Evolutionary conservation across 2,329 filamentous ascomycete species (phyloP), one percentile per base, ranked within the genome.

Genomic region (Leptographium galeiforme): DNA sequence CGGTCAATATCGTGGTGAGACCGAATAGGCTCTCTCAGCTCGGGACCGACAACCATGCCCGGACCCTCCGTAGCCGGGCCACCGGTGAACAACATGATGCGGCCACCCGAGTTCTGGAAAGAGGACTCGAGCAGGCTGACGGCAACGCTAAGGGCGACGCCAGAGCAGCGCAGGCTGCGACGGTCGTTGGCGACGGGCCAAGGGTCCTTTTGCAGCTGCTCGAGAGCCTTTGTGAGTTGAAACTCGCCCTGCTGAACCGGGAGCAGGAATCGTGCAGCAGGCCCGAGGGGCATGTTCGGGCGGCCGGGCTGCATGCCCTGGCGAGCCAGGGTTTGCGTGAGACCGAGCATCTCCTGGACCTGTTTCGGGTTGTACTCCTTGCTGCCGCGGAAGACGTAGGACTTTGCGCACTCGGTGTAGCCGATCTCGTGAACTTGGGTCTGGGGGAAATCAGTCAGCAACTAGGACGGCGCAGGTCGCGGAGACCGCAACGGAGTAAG

Each of bases 331-430:
- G 86, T 75, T 19, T 85, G 79, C 48, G 84, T 76, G 53, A 96
- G 76, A 33, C 90, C 93, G 50, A 98, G 83, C 93, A 98, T 98
- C 65, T 98, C 93, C 69, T 97, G 91, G n/a, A 98, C 89, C 67
- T 97, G 90, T 72, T 97, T 97, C 52, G 90, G 87, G n/a, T 84
- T 79, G 68, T 98, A 98, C 64, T 98, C 93, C 74, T 97, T 98
- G 75, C 84, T 96, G 41, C 93, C 93, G 54, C 91, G 82, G 77
- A 98, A 98, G 44, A 98, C 93, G 64, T 96, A 98, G 7, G 91
- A 96, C 71, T 97, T 98, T 59, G 93, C 89, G 70, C 93, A 98
- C 70, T 97, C 93, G 53, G 87, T 90, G 66, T 98, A 98, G 53
- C 93, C 93, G 61, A 98, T 88, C 70, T 98, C 93, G 67, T 98